These are phyloP conservation scores for Tephrocybe sp. DNA, from an alignment of 768 basidiomycete species.

Conservation along the genomic window DNA sequence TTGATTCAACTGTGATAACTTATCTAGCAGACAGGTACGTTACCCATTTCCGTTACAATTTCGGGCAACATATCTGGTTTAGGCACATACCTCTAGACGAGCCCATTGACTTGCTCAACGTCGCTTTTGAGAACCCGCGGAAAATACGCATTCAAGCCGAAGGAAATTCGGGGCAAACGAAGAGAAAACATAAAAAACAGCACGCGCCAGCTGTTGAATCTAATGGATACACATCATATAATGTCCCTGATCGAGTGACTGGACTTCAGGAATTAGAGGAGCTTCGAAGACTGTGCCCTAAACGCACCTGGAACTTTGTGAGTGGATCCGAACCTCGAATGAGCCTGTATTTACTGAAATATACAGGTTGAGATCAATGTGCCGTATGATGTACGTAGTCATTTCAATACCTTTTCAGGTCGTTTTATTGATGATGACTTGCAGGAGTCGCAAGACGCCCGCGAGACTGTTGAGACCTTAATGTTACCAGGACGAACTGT, in stretches of 20 bases:
- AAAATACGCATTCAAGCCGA: constrained; percentile 51
- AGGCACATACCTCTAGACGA: constrained; percentile 76
- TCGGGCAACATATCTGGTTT: constrained; percentile 2
- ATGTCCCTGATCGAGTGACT: constrained; percentile 86
- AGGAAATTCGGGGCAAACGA: constrained; percentile 42
- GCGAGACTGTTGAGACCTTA: constrained; percentile 54
- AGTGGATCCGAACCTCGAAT: constrained; percentile 18
- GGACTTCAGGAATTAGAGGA: constrained; percentile 80
- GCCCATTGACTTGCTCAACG: constrained; percentile 89
- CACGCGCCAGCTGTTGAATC: constrained; percentile 16
- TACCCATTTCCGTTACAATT: background rate
- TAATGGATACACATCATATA: constrained; percentile 40
- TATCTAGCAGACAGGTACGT: constrained; percentile 74
- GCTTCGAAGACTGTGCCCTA: constrained; percentile 69
- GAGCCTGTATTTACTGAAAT: background rate
- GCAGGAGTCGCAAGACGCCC: constrained; percentile 66
- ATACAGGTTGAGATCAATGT: constrained; percentile 81
- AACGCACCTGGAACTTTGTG: constrained; percentile 89
- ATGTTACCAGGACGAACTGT: constrained; percentile 83
- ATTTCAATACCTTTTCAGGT: background rate
- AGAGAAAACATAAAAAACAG: constrained; percentile 40
- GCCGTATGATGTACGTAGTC: constrained; percentile 57
- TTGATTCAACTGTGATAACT: constrained; percentile 86
- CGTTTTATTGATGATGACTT: background rate
- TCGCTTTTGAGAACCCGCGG: constrained; percentile 95